phyloP scores from a whole-genome alignment of 495 filamentous ascomycete genomes.

The Aspergillus indologenus region DNA sequence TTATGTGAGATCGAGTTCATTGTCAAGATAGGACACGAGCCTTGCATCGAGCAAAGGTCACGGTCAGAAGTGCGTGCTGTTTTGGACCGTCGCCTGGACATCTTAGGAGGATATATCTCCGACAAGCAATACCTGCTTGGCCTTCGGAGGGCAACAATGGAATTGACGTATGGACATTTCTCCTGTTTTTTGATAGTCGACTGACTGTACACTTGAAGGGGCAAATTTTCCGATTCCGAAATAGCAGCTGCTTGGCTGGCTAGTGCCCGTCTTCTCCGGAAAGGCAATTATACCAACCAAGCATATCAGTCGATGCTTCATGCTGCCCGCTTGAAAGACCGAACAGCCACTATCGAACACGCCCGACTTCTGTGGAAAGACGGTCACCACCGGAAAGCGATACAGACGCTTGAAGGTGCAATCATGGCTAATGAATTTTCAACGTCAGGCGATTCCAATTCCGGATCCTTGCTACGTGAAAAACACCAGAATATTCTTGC shows the following conservation, averaged over 20 bases:
- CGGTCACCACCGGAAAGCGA: slow-evolving; percentile 90
- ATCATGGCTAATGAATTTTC: slow-evolving; percentile 72
- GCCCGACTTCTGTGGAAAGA: slow-evolving; percentile 91
- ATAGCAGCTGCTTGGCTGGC: slow-evolving; percentile 83
- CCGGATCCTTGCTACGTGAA: slow-evolving; percentile 31
- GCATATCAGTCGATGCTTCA: slow-evolving; percentile 92
- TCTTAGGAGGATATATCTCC: slow-evolving; percentile 78
- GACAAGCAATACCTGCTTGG: slow-evolving; percentile 96
- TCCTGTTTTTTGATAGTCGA: neutral
- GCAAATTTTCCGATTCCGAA: slow-evolving; percentile 56
- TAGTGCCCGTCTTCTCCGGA: slow-evolving; percentile 81
- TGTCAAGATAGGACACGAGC: slow-evolving; percentile 40
- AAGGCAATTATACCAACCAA: slow-evolving; percentile 73
- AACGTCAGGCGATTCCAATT: slow-evolving; percentile 37
- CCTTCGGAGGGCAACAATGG: slow-evolving; percentile 80
- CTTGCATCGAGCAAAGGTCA: slow-evolving; percentile 25
- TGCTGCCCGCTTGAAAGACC: slow-evolving; percentile 77
- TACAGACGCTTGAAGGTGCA: slow-evolving; percentile 80
- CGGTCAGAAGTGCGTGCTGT: slow-evolving; percentile 49
- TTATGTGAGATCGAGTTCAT: slow-evolving; percentile 85
- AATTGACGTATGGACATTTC: slow-evolving; percentile 46
- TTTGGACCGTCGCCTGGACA: slow-evolving; percentile 72
- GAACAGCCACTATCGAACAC: slow-evolving; percentile 87
- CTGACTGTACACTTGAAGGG: slow-evolving; percentile 27
- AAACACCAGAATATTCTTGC: slow-evolving; percentile 47